Conservation (phyloP, 164 flowering plant species). For the Piper betle region DNA sequence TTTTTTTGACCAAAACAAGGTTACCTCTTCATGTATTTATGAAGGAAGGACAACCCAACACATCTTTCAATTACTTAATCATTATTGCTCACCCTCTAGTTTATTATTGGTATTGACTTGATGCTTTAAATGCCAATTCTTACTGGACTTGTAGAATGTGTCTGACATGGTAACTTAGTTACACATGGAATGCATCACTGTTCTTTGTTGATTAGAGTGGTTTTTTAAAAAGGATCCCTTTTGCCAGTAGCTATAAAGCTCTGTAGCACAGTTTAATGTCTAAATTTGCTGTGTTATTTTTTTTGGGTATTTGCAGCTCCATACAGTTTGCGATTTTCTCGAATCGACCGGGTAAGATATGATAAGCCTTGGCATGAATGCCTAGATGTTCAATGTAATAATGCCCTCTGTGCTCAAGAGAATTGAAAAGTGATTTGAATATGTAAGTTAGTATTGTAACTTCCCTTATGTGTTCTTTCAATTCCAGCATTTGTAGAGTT, state of each 20-base stretch:
- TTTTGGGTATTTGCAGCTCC: constrained; percentile 92
- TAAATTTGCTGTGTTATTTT: background rate
- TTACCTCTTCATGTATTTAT: too few relatives aligned
- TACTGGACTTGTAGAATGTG: too few relatives aligned
- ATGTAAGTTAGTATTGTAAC: background rate
- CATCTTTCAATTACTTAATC: too few relatives aligned
- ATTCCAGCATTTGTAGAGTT: constrained; percentile 67
- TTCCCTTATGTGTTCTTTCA: background rate
- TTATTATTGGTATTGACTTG: too few relatives aligned
- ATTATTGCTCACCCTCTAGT: too few relatives aligned
- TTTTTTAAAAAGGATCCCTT: too few relatives aligned
- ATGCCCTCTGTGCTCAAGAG: background rate
- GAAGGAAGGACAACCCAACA: too few relatives aligned
- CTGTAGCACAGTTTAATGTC: background rate
- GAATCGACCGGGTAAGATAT: constrained; percentile 84
- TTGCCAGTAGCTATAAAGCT: background rate
- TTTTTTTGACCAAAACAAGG: too few relatives aligned
- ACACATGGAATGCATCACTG: too few relatives aligned
- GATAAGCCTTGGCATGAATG: constrained; percentile 99
- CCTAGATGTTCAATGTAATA: constrained; percentile 87
- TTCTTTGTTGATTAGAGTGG: too few relatives aligned
- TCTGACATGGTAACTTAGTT: too few relatives aligned
- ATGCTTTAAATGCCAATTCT: too few relatives aligned
- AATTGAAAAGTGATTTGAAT: background rate
- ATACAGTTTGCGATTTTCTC: constrained; percentile 88